Base-by-base conservation (phyloP, 148 eudicot genomes). In the Cornus controversa region DNA sequence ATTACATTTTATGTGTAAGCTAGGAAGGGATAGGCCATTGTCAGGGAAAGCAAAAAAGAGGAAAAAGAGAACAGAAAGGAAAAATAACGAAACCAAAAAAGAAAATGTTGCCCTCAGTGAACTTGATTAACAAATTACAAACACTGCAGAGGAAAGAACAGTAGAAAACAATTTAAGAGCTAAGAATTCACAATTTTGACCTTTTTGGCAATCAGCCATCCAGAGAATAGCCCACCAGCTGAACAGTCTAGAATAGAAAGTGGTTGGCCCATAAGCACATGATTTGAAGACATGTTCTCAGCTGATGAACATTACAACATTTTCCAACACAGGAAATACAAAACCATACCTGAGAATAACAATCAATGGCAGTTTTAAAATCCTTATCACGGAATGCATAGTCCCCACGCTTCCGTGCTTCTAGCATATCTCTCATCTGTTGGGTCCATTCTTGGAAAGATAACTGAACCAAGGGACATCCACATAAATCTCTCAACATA, bases 361-460 rank as follows among this genome's bases (percentile, higher is more conserved):
- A 91, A 71, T 94, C 96, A 15, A 82, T 90, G 62, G 96, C 94
- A 36, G 91, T 66, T 78, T 85, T 90, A 80, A 91, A 94, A 76
- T 94, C 98, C 77, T 90, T 91, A 70, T 90, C 96, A 50, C 90
- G 90, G 67, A 94, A 94, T 37, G 98, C 91, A 42, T 73, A 82
- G 80, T 94, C 98, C 27, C 98, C 98, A 72, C 89, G 92, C 75
- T 94, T 94, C 75, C 94, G 89, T 36, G 98, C 93, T 34, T 94
- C 94, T 53, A 92, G 70, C 94, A 92, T 90, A 72, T 94, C 96
- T 86, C 88, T 87, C 96, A 94, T 92, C 80, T 92, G 98, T 68
- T 94, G 94, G 34, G 98, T 94, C 98, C 98, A 94, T 80, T 90
- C 98, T 89, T 94, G 98, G 83, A 94, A 94, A 53, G 96, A 94